A percentile compares a stretch with the other conserved stretches of the same genome.
phyloP scores from a whole-genome alignment of 2,329 filamentous ascomycete genomes.

The Ophiostoma sp. region DNA sequence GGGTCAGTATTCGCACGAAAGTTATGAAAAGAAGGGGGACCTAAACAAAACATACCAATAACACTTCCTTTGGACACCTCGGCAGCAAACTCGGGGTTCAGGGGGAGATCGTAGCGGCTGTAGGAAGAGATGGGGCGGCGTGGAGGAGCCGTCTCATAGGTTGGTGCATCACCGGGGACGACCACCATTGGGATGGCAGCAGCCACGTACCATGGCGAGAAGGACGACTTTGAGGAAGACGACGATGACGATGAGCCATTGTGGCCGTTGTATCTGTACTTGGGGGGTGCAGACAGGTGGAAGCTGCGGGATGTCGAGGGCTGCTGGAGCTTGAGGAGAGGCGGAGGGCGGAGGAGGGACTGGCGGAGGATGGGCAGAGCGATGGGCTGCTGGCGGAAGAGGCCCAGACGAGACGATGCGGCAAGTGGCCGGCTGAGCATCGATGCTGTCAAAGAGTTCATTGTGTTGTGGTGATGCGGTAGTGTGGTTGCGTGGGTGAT shows the following conservation, averaged over 20 bases:
- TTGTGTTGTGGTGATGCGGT: not conserved
- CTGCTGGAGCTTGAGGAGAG: not conserved
- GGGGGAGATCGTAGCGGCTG: constrained; percentile 19
- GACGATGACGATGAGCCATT: constrained; percentile 18
- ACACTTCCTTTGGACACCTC: constrained; percentile 53
- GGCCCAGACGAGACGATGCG: not conserved
- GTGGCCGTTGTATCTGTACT: constrained; percentile 1
- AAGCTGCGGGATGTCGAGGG: not conserved
- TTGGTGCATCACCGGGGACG: constrained; percentile 4
- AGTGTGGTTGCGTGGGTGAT: not conserved
- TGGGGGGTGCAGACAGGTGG: not conserved
- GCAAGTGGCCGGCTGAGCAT: not conserved
- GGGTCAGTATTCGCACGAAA: not conserved
- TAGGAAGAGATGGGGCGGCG: constrained; percentile 9
- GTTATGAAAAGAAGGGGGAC: not conserved
- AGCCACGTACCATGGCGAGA: constrained; percentile 20
- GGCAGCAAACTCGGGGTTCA: constrained; percentile 37
- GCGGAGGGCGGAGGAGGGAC: not conserved
- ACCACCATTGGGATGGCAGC: constrained; percentile 21
- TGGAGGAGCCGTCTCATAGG: constrained; percentile 3
- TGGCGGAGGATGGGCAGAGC: not conserved
- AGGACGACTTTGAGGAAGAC: not conserved
- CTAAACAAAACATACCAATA: constrained; percentile 37
- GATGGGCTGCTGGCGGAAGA: not conserved
- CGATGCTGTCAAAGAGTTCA: not conserved